Conservation (phyloP, 306 rosid species). For the Carpinus viminea region DNA sequence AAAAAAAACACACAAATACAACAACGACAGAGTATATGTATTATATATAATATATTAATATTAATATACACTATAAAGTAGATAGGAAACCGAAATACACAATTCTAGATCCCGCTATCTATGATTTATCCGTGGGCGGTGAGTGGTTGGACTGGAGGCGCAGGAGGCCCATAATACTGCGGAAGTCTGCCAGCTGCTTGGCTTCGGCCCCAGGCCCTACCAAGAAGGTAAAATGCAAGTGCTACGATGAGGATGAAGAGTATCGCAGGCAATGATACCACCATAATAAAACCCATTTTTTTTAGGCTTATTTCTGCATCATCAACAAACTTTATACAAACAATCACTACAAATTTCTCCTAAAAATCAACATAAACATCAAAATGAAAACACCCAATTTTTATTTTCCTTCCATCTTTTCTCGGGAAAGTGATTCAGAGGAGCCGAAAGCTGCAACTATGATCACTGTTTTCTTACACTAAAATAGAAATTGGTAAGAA, state of each 20-base stretch:
- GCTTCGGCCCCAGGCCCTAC: constrained; percentile 40
- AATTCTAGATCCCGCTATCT: not conserved
- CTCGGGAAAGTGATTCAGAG: too few species aligned
- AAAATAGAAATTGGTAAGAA: too few species aligned
- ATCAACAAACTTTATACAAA: not conserved
- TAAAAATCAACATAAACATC: not conserved
- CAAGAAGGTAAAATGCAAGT: constrained; percentile 51
- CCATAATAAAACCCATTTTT: constrained; percentile 42
- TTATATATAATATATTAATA: too few species aligned
- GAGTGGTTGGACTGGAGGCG: constrained; percentile 41
- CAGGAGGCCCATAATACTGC: constrained; percentile 45
- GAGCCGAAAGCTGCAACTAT: too few species aligned
- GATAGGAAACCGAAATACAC: not conserved
- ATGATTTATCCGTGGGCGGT: constrained; percentile 22
- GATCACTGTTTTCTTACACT: too few species aligned
- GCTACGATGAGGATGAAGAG: constrained; percentile 52
- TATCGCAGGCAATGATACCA: constrained; percentile 52
- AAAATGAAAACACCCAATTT: not conserved
- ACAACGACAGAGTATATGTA: not conserved
- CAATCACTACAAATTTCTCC: not conserved
- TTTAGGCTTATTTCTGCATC: not conserved
- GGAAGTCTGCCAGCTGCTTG: constrained; percentile 22
- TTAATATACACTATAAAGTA: too few species aligned
- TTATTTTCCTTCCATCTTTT: not conserved
- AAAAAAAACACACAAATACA: not conserved